Evolutionary conservation across 495 filamentous ascomycete genomes (phyloP).

Genomic region (Penicillium desertorum): DNA sequence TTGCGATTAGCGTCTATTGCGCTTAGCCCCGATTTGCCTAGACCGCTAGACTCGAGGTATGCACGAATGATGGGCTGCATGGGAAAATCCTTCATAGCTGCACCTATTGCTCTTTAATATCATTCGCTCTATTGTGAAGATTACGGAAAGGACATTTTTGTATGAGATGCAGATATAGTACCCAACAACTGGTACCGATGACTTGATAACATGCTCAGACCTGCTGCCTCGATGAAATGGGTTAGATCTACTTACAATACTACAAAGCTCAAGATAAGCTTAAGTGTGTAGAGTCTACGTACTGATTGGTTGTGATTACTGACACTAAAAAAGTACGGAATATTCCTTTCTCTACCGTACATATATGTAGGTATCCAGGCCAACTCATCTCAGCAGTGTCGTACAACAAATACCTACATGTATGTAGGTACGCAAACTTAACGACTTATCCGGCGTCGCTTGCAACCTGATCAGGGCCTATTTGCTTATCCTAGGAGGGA

Average conservation of each 20-base stretch:
- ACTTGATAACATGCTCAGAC: background rate
- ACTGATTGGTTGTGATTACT: no score
- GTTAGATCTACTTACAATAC: background rate
- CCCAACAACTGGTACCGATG: background rate
- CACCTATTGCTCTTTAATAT: background rate
- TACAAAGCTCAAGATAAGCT: background rate
- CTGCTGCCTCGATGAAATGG: background rate
- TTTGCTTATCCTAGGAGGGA: no score
- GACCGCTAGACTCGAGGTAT: slow-evolving; percentile 5
- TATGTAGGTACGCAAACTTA: no score
- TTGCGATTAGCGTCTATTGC: background rate
- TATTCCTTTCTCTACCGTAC: no score
- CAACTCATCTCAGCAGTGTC: no score
- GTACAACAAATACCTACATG: no score
- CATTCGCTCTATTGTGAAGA: background rate
- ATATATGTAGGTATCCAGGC: no score
- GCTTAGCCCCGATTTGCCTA: slow-evolving; percentile 4
- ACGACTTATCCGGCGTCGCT: no score
- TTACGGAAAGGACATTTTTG: background rate
- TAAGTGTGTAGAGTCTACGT: no score
- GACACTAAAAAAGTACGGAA: no score
- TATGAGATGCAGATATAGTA: no score
- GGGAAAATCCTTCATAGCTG: slow-evolving; percentile 1
- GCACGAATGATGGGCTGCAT: slow-evolving; percentile 6
- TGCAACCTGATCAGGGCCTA: no score